These are phyloP conservation scores for Lentinula guzmanii DNA, from an alignment of 768 basidiomycete species.

Conservation along the genomic window DNA sequence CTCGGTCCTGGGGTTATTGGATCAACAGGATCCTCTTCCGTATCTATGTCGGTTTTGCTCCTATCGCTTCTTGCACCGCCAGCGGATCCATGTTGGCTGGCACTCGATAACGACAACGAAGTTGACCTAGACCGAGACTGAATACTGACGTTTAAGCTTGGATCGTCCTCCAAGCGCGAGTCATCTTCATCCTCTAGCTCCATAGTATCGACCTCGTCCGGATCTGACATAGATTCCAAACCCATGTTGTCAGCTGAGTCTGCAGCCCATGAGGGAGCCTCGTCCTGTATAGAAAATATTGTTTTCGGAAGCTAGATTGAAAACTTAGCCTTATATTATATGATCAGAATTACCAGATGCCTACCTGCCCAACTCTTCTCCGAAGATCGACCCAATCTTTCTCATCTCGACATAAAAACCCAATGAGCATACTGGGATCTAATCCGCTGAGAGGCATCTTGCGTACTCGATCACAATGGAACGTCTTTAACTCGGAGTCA, in stretches of 20 bases:
- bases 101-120: constrained; percentile 36
- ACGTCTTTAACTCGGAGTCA: constrained; percentile 70
- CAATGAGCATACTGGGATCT: constrained; percentile 96
- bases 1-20: constrained; percentile 65
- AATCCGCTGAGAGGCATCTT: constrained; percentile 90
- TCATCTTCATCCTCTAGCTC: constrained; percentile 30
- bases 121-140: constrained; percentile 42
- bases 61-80: constrained; percentile 22
- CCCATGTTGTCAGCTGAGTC: constrained; percentile 75
- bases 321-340: neutral
- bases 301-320: constrained; percentile 47
- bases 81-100: constrained; percentile 19
- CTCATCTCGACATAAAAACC: constrained; percentile 82
- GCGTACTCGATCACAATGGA: constrained; percentile 93
- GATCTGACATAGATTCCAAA: constrained; percentile 78
- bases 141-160: constrained; percentile 35
- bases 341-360: constrained; percentile 17
- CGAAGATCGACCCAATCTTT: constrained; percentile 83
- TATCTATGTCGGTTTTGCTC: constrained; percentile 50
- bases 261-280: constrained; percentile 78
- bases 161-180: constrained; percentile 12
- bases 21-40: constrained; percentile 67
- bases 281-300: constrained; percentile 85
- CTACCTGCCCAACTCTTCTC: constrained; percentile 63
- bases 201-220: constrained; percentile 55